Evolutionary conservation across 257 asterid genomes (phyloP).

Genomic region (Fraxinus excelsior): DNA sequence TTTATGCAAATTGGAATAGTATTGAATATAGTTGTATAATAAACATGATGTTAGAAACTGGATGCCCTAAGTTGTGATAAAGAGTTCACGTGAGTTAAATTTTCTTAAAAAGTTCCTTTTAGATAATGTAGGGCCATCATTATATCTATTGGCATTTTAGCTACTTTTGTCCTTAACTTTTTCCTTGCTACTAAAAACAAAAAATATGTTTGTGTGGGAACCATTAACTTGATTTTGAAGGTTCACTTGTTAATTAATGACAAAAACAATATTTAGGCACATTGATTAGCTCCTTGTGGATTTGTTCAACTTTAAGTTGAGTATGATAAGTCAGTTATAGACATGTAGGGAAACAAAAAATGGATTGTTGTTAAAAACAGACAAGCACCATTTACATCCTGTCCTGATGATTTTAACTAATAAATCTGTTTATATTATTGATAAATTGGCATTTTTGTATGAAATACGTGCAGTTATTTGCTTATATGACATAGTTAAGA

Average conservation of each 20-base stretch:
- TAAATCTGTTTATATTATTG: background rate
- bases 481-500: slow-evolving; percentile 55
- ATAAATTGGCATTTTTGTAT: slow-evolving; percentile 3
- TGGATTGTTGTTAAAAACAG: background rate
- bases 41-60: no score
- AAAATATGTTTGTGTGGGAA: no score
- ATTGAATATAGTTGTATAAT: no score
- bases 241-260: background rate
- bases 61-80: no score
- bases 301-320: background rate
- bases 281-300: background rate
- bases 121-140: no score
- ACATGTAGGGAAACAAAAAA: background rate
- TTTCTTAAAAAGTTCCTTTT: no score
- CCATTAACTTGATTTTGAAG: background rate
- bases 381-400: background rate
- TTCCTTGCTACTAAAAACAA: background rate
- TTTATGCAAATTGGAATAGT: no score
- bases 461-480: slow-evolving; percentile 44
- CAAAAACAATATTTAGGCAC: background rate
- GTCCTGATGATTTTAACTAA: background rate
- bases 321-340: background rate
- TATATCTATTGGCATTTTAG: background rate
- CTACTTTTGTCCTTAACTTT: background rate
- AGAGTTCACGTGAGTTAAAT: no score